Base-by-base conservation (phyloP, 108 stramenopile genomes). In the Fragilariopsis cylindrus region DNA sequence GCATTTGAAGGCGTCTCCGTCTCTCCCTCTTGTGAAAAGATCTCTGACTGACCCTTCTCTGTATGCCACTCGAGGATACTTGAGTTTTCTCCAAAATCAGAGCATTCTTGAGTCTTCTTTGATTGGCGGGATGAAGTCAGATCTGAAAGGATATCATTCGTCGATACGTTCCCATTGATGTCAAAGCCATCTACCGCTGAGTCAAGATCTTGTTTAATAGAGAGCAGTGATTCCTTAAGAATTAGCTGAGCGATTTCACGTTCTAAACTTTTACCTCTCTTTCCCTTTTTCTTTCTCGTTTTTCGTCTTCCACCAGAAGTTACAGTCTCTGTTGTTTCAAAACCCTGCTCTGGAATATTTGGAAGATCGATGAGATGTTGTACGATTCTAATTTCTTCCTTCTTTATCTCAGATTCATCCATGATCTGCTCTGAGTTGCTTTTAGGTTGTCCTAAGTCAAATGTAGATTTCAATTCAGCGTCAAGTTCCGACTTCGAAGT, bases 241-340 rank as follows among this genome's bases (percentile, higher is more conserved):
- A 78, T 78, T 3, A 72, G 45, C 46, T 78, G 49, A 41, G 60
- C 48, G 40, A 78, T 72, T 60, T 64, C 52, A 48, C 65, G 12
- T 66, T 78, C 77, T 71, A 78, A 42, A 49, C 77, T 72, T 21
- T 57, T 49, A 12, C 71, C 71, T 64, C 77, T 64, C 48, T 55
- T 76, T 50, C 48, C 5, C 11, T 56, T 19, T 1, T 66, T 48
- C 16, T 46, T 41, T 60, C 43, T 76, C 19, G 50, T 7, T 41
- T 76, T 76, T 44, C 44, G 47, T 16, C 40, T 72, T n/a, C 30
- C 30, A 30, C 30, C 30, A 30, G n/a, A 15, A 39, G 11, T 7
- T 6, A 44, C 44, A n/a, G 48, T 4, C 1, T 50, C 48, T 5
- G 49, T 11, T 50, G 48, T 5, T 9, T 40, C 44, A 11, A 18